Evolutionary conservation across 306 rosid genomes (phyloP).

Genomic region (Fagus sylvatica): DNA sequence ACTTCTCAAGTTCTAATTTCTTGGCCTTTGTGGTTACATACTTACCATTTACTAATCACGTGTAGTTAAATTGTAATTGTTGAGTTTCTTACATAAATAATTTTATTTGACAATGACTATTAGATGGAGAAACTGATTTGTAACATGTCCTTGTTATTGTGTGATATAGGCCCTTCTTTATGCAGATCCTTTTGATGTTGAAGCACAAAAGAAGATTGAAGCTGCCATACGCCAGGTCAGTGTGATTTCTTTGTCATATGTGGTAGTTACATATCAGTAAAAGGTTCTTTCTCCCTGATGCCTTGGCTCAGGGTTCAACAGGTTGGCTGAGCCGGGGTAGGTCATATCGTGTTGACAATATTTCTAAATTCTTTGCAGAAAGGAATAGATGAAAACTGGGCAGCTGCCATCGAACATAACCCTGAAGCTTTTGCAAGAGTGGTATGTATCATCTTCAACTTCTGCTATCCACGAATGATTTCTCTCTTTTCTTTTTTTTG

Average conservation of each 20-base stretch:
- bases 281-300: background rate
- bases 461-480: background rate
- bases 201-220: conserved; percentile 96
- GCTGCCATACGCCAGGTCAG: conserved; percentile 94
- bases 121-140: background rate
- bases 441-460: conserved; percentile 51
- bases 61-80: background rate
- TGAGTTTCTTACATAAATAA: background rate
- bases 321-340: background rate
- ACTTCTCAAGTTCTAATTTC: conserved; percentile 6
- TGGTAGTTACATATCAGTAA: background rate
- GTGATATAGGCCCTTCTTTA: conserved; percentile 74
- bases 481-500: background rate
- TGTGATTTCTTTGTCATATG: background rate
- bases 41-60: background rate
- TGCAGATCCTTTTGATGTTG: conserved; percentile 98
- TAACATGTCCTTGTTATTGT: conserved; percentile 2
- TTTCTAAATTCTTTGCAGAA: conserved; percentile 51
- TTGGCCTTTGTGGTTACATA: background rate
- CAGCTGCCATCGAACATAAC: conserved; percentile 91
- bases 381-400: conserved; percentile 99
- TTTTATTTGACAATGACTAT: background rate
- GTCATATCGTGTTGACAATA: background rate
- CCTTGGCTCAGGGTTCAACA: background rate
- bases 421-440: conserved; percentile 99